Evolutionary conservation across 768 basidiomycete species (phyloP), one percentile per base, ranked within the genome.

Genomic region (Omphalotus guepiniiformis): DNA sequence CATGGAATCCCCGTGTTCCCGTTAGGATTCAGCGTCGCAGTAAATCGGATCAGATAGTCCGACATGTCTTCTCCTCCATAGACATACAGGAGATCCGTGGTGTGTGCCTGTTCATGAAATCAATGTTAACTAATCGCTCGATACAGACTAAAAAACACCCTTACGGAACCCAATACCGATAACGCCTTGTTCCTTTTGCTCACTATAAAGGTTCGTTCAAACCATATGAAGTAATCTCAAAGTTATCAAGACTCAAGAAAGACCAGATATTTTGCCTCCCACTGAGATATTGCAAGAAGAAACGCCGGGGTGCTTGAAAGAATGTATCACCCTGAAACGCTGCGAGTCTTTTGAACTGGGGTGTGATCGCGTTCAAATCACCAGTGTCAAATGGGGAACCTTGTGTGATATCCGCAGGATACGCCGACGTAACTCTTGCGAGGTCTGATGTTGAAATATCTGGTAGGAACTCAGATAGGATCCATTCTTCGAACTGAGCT

Each of bases 321-420:
- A 72, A 63, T 27, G 62, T 59, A 50, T 82, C 80, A 0, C 79
- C 79, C 40, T 67, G 64, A 50, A 80, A 63, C 0, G 78, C 69
- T 4, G 79, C 69, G 5, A 79, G 50, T 1, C 77, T 65, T 53
- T 81, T 81, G 60, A 66, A 79, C 47, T 80, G 68, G 0, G 74
- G 71, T 2, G 71, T 69, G 4, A 74, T 49, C 0, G 67, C 65
- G 47, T 81, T 78, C 15, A 67, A 49, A 30, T 55, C 18, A 0
- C 72, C 69, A 0, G 80, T 82, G 47, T 67, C 67, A 52, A 74
- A 83, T 0, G 80, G 80, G 0, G 78, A 80, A 15, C 80, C 80
- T 43, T 69, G 54, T 1, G 63, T 58, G 1, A 68, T 55, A 41
- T 74, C 68, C 0, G 55, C 47, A 0, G 78, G 70, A 49, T 77